Evolutionary conservation across 371 early-diverging fungal genomes (phyloP).

Genomic region (Capniomyces stellatus): DNA sequence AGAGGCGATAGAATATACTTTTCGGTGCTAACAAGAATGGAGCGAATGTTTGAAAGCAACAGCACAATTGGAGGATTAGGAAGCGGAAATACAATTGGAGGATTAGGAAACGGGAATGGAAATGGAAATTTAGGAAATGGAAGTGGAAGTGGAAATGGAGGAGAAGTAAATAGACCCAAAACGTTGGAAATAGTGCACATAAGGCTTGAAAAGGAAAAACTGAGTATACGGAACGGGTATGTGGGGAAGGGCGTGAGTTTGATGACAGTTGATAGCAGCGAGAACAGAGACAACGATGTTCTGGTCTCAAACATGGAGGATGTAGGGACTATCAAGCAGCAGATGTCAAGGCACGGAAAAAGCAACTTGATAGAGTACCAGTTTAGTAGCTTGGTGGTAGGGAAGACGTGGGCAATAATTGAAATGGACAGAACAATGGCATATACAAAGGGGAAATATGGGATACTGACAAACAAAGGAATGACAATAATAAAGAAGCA

Average conservation of each 20-base stretch:
- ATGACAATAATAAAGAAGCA: constrained; percentile 15
- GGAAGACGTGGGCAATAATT: constrained; percentile 61
- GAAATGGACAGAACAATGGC: constrained; percentile 23
- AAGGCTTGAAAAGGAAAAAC: constrained; percentile 19
- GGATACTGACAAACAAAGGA: constrained; percentile 32
- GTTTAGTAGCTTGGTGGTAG: constrained; percentile 34
- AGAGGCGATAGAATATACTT: constrained; percentile 62
- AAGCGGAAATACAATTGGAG: too few relatives aligned
- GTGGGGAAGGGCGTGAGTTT: not conserved
- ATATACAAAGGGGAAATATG: constrained; percentile 40
- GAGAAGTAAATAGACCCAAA: constrained; percentile 14
- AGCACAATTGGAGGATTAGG: constrained; percentile 3
- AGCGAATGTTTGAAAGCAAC: constrained; percentile 7
- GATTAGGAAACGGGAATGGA: too few relatives aligned
- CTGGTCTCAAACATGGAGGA: constrained; percentile 31
- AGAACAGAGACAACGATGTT: constrained; percentile 2
- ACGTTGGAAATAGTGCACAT: constrained; percentile 49
- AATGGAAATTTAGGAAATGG: too few relatives aligned
- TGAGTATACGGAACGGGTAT: not conserved
- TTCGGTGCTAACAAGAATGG: constrained; percentile 18
- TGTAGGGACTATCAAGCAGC: constrained; percentile 28
- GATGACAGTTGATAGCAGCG: not conserved
- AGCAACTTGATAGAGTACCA: constrained; percentile 15
- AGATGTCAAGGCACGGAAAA: constrained; percentile 13
- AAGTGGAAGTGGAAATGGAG: not conserved